These are phyloP conservation scores for Jamesozyma spencerorum DNA, from an alignment of 805 yeast genomes.

Conservation along the genomic window DNA sequence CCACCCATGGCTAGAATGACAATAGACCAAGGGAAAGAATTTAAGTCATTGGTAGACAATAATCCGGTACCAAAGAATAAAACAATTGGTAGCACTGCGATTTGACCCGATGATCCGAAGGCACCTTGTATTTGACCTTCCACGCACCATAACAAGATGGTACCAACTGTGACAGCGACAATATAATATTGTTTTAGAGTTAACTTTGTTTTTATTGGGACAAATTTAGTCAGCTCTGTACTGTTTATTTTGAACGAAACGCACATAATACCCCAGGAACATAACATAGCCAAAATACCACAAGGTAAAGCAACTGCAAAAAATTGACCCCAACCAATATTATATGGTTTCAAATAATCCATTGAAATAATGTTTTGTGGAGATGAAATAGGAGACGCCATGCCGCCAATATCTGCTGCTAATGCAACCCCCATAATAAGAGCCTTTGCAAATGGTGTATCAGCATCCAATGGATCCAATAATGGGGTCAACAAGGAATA, in stretches of 20 bases:
- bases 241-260: constrained; percentile 44
- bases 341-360: constrained; percentile 62
- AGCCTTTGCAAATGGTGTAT: constrained; percentile 73
- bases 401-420: constrained; percentile 88
- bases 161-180: constrained; percentile 52
- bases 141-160: constrained; percentile 86
- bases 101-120: constrained; percentile 88
- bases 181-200: constrained; percentile 68
- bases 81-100: constrained; percentile 79
- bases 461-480: constrained; percentile 65
- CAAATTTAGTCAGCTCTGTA: constrained; percentile 39
- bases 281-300: constrained; percentile 48
- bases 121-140: constrained; percentile 59
- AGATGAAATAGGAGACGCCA: constrained; percentile 93
- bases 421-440: constrained; percentile 84
- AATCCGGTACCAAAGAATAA: constrained; percentile 86
- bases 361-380: constrained; percentile 93
- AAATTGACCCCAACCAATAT: constrained; percentile 82
- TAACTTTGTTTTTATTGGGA: constrained; percentile 54
- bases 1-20: constrained; percentile 97
- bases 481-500: constrained; percentile 82
- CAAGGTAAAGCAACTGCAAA: constrained; percentile 83
- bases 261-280: constrained; percentile 62
- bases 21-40: constrained; percentile 93
- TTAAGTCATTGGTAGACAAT: constrained; percentile 75